These are phyloP conservation scores for Solanum rostratum DNA, from an alignment of 257 asterid genomes.

Conservation along the genomic window DNA sequence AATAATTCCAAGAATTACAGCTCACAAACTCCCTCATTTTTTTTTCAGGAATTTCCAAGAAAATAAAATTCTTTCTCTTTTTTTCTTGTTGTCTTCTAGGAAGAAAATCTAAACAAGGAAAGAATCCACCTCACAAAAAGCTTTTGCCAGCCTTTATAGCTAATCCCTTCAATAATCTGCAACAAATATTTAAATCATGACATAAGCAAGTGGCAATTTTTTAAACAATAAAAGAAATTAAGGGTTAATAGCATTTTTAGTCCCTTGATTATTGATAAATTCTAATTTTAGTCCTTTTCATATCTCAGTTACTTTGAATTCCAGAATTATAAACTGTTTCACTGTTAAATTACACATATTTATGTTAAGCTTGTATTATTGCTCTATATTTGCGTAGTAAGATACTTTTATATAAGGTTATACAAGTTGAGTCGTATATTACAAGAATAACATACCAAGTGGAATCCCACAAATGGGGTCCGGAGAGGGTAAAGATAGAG, in stretches of 20 bases:
- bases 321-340: too few species aligned
- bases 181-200: not conserved
- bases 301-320: not conserved
- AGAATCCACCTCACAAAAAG: slow-evolving; percentile 7
- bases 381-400: too few species aligned
- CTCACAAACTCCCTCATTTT: not conserved
- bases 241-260: not conserved
- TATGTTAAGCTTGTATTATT: too few species aligned
- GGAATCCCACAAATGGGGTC: too few species aligned
- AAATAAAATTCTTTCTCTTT: not conserved
- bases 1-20: slow-evolving; percentile 5
- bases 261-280: not conserved
- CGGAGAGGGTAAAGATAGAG: too few species aligned
- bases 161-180: slow-evolving; percentile 37
- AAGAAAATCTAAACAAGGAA: not conserved
- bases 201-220: not conserved
- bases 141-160: slow-evolving; percentile 8
- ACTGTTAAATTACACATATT: too few species aligned
- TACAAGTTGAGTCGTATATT: not conserved
- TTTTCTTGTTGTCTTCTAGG: not conserved
- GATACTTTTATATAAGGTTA: too few species aligned
- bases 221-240: not conserved
- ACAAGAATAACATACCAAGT: too few species aligned
- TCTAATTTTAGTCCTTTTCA: not conserved
- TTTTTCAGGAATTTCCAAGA: not conserved